Conservation (phyloP, 768 basidiomycete genomes). For the Terana coerulea region DNA sequence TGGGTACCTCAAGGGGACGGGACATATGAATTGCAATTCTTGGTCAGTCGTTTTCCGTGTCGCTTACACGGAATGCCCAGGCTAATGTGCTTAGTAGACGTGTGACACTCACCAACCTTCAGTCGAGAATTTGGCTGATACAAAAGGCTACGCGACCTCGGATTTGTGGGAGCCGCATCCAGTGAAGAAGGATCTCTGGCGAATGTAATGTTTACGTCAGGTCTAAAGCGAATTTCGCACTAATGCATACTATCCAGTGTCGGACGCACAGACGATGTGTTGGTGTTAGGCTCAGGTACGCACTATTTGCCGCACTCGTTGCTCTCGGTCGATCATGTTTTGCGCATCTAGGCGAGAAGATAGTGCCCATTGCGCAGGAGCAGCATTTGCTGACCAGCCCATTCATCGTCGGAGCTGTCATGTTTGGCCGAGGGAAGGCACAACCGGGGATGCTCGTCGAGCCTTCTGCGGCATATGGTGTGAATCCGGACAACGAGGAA, state of each 20-base stretch:
- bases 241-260: constrained; percentile 8
- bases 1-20: constrained; percentile 16
- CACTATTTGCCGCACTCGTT: background rate
- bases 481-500: constrained; percentile 11
- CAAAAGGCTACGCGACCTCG: constrained; percentile 12
- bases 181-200: constrained; percentile 13
- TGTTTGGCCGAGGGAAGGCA: constrained; percentile 16
- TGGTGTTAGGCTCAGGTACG: constrained; percentile 13
- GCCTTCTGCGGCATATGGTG: constrained; percentile 1
- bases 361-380: constrained; percentile 15
- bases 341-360: constrained; percentile 12
- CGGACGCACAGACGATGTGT: constrained; percentile 17
- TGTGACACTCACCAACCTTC: constrained; percentile 12
- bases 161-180: constrained; percentile 16
- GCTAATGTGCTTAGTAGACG: constrained; percentile 1
- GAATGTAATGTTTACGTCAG: constrained; percentile 12
- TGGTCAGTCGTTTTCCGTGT: constrained; percentile 1
- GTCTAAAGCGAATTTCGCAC: background rate
- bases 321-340: background rate
- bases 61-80: background rate
- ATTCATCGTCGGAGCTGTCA: constrained; percentile 11
- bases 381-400: constrained; percentile 9
- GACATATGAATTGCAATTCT: constrained; percentile 11
- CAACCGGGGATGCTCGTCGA: constrained; percentile 17
- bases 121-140: constrained; percentile 15